Percentiles rank a stretch among this genome's conserved stretches.
Evolutionary conservation across 2,329 filamentous ascomycete species (phyloP).

Genomic region (Stagonosporopsis rhizophila): DNA sequence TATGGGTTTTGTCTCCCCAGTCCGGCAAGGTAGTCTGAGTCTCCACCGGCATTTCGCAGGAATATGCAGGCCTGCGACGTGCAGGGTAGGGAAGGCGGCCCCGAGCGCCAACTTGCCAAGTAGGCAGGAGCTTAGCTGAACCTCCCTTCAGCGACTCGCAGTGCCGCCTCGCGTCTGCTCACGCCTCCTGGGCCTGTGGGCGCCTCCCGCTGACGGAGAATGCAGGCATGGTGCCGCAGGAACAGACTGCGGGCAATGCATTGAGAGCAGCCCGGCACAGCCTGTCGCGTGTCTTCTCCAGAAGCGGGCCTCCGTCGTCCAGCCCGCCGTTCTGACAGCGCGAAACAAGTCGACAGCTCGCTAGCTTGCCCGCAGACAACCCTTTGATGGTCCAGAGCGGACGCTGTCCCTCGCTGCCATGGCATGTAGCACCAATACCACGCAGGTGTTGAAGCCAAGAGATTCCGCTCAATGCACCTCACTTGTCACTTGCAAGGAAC

Average conservation of each 20-base stretch:
- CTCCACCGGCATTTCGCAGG: conserved; percentile 16
- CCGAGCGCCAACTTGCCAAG: conserved; percentile 11
- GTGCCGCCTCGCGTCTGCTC: not conserved
- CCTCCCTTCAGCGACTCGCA: conserved; percentile 12
- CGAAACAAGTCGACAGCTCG: conserved; percentile 4
- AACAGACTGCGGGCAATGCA: not conserved
- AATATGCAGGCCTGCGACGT: conserved; percentile 17
- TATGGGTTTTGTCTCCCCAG: conserved; percentile 10
- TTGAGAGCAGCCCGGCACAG: not conserved
- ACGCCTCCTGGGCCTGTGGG: not conserved
- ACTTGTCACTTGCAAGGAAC: not conserved
- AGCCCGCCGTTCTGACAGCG: conserved; percentile 5
- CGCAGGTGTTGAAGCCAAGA: conserved; percentile 16
- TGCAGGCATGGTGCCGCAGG: conserved; percentile 12
- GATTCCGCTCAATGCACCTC: conserved; percentile 12
- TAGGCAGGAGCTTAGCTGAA: conserved; percentile 19
- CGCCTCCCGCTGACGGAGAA: conserved; percentile 5
- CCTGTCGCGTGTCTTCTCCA: conserved; percentile 9
- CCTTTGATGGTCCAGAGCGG: not conserved
- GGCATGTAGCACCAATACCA: conserved; percentile 19
- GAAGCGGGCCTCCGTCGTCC: not conserved
- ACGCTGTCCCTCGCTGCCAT: conserved; percentile 12
- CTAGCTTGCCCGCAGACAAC: not conserved
- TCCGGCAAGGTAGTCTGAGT: conserved; percentile 2
- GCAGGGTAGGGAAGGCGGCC: not conserved